Conservation (phyloP, 192 early-diverging fungal species). For the Mortierella hygrophila region DNA sequence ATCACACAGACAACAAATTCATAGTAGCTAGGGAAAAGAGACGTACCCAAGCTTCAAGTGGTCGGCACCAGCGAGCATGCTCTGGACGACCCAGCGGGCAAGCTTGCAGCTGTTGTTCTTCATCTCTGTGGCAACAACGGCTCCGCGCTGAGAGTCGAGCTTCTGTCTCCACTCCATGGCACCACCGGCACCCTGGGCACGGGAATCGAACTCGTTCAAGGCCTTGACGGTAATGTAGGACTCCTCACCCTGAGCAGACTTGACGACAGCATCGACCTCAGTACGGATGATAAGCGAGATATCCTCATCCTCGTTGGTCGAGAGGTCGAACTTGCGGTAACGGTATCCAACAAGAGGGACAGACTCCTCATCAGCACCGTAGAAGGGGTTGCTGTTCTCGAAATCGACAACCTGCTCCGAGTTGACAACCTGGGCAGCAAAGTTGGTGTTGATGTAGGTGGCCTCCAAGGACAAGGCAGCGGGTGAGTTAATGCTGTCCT, state of each 20-base stretch:
- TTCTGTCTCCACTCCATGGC: constrained; percentile 95
- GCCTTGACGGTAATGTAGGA: constrained; percentile 78
- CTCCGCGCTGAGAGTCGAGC: constrained; percentile 94
- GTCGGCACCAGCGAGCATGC: constrained; percentile 88
- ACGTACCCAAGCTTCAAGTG: constrained; percentile 88
- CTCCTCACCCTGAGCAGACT: constrained; percentile 61
- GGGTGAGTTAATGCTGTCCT: constrained; percentile 92
- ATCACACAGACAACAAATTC: not conserved
- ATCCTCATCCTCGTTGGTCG: constrained; percentile 69
- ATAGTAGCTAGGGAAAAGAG: constrained; percentile 5
- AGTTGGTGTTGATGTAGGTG: constrained; percentile 88
- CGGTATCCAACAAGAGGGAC: constrained; percentile 81
- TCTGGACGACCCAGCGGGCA: constrained; percentile 95
- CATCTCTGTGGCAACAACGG: constrained; percentile 96
- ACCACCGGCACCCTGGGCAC: constrained; percentile 85
- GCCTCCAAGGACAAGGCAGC: constrained; percentile 88
- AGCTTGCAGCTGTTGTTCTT: constrained; percentile 98
- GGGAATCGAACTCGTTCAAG: constrained; percentile 94
- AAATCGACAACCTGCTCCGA: constrained; percentile 60
- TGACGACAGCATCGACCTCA: constrained; percentile 86
- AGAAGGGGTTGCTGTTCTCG: constrained; percentile 84
- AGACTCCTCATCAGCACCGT: constrained; percentile 63
- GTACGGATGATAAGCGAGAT: constrained; percentile 89
- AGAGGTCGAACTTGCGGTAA: constrained; percentile 90
- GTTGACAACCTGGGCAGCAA: constrained; percentile 83